Evolutionary conservation across 345 rosid genomes (phyloP).

Genomic region (Citrus medica): DNA sequence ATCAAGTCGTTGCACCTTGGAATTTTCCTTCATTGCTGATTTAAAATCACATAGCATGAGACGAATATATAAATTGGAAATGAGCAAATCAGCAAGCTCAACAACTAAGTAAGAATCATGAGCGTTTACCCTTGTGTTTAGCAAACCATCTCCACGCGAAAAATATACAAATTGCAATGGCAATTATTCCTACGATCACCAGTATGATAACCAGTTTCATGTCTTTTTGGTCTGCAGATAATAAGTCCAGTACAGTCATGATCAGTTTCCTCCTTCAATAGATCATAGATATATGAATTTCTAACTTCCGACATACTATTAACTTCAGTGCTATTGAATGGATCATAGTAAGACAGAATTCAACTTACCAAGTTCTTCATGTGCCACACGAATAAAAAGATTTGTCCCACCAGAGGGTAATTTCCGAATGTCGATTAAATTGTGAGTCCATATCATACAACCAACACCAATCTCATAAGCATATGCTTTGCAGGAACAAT

Average conservation of each 20-base stretch:
- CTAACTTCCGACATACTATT: background rate
- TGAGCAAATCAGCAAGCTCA: background rate
- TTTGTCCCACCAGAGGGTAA: slow-evolving; percentile 30
- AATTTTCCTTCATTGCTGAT: background rate
- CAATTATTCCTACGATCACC: slow-evolving; percentile 1
- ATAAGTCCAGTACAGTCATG: background rate
- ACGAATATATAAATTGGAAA: background rate
- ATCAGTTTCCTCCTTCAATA: too few species aligned
- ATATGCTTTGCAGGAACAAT: slow-evolving; percentile 33
- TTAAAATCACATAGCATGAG: background rate
- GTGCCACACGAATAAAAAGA: slow-evolving; percentile 10
- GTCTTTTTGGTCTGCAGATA: slow-evolving; percentile 11
- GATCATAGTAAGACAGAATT: background rate
- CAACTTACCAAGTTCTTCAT: slow-evolving; percentile 28
- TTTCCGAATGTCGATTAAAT: slow-evolving; percentile 37
- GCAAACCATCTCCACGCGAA: slow-evolving; percentile 11
- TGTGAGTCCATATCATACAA: slow-evolving; percentile 45
- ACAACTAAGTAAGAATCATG: too few species aligned
- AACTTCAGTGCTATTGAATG: background rate
- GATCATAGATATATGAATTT: background rate
- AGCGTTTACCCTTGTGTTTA: slow-evolving; percentile 17
- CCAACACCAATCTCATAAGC: slow-evolving; percentile 25
- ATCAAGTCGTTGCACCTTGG: background rate
- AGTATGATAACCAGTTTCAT: background rate
- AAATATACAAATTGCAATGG: slow-evolving; percentile 8